A percentile compares a stretch with the other conserved stretches of the same genome.
These are phyloP conservation scores for Coffea canephora DNA, from an alignment of 257 asterid species.

Conservation along the genomic window DNA sequence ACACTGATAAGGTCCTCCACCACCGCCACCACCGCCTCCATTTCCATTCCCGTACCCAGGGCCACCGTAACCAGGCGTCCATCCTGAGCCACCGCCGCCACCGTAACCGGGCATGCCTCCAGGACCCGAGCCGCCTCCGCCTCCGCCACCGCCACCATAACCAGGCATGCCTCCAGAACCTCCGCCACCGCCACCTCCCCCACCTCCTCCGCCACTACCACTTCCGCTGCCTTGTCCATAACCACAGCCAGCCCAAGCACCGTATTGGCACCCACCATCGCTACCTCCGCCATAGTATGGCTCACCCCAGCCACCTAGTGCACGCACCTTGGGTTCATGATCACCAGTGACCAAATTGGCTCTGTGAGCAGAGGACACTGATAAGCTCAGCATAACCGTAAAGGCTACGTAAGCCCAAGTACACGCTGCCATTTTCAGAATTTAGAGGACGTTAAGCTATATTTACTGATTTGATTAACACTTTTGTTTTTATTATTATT, in stretches of 20 bases:
- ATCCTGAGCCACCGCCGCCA: not conserved
- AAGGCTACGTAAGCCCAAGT: slow-evolving; percentile 8
- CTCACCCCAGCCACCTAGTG: not conserved
- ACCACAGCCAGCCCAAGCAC: not conserved
- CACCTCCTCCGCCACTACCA: not conserved
- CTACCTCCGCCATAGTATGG: not conserved
- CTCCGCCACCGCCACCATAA: not conserved
- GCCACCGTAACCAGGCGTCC: not conserved
- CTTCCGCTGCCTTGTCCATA: not conserved
- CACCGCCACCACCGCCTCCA: not conserved
- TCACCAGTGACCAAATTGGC: not conserved
- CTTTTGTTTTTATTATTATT: too few relatives aligned
- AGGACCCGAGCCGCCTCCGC: slow-evolving; percentile 2
- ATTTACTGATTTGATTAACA: not conserved
- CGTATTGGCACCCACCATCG: not conserved
- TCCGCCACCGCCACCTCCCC: not conserved
- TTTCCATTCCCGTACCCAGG: not conserved
- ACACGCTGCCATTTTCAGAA: slow-evolving; percentile 16
- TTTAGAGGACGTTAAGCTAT: not conserved
- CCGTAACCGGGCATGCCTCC: not conserved
- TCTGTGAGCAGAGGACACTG: slow-evolving; percentile 18
- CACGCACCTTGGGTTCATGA: not conserved
- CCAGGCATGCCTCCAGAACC: not conserved
- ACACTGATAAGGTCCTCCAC: slow-evolving; percentile 16
- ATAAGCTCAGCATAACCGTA: slow-evolving; percentile 17